Evolutionary conservation across 768 basidiomycete species (phyloP).

Genomic region (Cystofilobasidium macerans): DNA sequence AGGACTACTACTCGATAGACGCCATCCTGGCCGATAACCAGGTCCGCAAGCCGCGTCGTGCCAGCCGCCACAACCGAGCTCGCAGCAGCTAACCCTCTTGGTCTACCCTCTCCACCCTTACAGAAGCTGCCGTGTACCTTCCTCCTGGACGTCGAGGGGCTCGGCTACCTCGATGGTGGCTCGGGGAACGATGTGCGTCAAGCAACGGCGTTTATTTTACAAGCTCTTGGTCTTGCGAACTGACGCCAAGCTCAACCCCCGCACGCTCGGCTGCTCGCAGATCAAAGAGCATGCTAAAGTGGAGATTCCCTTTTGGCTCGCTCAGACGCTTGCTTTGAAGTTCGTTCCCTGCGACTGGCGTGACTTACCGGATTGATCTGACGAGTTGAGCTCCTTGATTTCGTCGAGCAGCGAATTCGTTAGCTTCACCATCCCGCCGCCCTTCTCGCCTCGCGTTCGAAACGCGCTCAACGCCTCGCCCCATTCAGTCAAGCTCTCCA

Average conservation of each 20-base stretch:
- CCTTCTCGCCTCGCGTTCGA: conserved; percentile 64
- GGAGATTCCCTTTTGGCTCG: conserved; percentile 83
- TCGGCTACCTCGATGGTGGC: conserved; percentile 83
- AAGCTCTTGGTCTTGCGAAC: too few species aligned
- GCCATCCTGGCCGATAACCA: conserved; percentile 87
- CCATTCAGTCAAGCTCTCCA: conserved; percentile 67
- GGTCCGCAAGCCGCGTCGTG: conserved; percentile 39
- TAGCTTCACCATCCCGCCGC: conserved; percentile 68
- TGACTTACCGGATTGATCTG: not conserved
- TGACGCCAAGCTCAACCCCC: too few species aligned
- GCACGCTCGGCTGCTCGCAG: too few species aligned
- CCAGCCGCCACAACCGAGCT: not conserved
- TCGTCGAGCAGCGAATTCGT: conserved; percentile 86
- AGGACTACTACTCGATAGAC: conserved; percentile 85
- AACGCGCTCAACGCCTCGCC: conserved; percentile 85
- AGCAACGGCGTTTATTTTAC: too few species aligned
- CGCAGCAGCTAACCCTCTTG: conserved; percentile 8
- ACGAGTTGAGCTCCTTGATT: not conserved
- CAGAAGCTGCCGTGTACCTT: conserved; percentile 92
- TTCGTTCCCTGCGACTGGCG: conserved; percentile 41
- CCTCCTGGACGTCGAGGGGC: conserved; percentile 66
- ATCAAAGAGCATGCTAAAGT: conserved; percentile 65
- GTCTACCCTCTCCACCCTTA: not conserved
- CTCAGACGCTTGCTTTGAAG: conserved; percentile 74
- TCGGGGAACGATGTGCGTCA: conserved; percentile 68